Evolutionary conservation across 1,139 yeast species (phyloP), one percentile per base, ranked within the genome.

Genomic region (Candida sp.): DNA sequence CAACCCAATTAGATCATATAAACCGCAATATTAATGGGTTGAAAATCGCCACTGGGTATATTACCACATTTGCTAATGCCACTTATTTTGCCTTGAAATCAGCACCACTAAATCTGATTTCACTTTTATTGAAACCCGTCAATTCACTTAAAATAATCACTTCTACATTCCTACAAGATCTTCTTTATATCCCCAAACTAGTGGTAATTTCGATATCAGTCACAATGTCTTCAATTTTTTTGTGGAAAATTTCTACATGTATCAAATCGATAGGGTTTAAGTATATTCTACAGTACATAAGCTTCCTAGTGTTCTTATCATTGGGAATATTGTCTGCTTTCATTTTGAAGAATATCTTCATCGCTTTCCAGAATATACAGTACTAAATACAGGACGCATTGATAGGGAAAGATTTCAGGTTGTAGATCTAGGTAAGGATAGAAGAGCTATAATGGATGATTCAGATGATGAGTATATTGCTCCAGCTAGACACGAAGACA

Each of bases 391-490:
- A n/a, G n/a, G n/a, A n/a, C n/a, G n/a, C n/a, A n/a, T n/a, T n/a
- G n/a, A n/a, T n/a, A n/a, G n/a, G n/a, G n/a, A n/a, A n/a, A n/a
- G n/a, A n/a, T n/a, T n/a, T n/a, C n/a, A n/a, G n/a, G n/a, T n/a
- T n/a, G n/a, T n/a, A n/a, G n/a, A n/a, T n/a, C n/a, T n/a, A n/a
- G n/a, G n/a, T n/a, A n/a, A n/a, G n/a, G n/a, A n/a, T n/a, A n/a
- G n/a, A n/a, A n/a, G n/a, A n/a, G n/a, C n/a, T n/a, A n/a, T n/a
- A n/a, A 64, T 63, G 67, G 64, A 61, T 49, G 67, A 60, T 42
- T 68, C 75, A 19, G 75, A 70, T 47, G 75, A 68, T 45, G 75
- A 70, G 45, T 70, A 66, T 50, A 47, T 57, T 38, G 62, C 66
- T n/a, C 62, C 61, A 12, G 39, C 35, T 5, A 44, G 44, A 15